These are phyloP conservation scores for Encephalitozoon hellem DNA, from an alignment of 371 early-diverging fungal genomes.

Conservation along the genomic window DNA sequence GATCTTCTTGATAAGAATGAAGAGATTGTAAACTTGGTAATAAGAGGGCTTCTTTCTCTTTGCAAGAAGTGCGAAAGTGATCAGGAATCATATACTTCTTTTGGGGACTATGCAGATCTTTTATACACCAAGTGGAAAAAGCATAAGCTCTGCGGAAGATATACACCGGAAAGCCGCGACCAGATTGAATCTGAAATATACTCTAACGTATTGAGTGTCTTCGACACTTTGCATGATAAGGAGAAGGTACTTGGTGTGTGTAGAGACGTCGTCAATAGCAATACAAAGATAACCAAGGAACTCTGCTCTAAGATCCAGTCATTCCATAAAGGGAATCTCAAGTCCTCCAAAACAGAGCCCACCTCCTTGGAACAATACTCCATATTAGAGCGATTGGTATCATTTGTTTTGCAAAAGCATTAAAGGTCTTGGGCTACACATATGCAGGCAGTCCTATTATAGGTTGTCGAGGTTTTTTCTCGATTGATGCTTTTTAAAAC, in stretches of 20 bases:
- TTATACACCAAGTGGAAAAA: slow-evolving; percentile 36
- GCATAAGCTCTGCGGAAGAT: slow-evolving; percentile 8
- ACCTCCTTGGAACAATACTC: neutral
- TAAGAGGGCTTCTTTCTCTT: slow-evolving; percentile 19
- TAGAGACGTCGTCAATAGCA: slow-evolving; percentile 16
- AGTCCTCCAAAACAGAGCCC: neutral
- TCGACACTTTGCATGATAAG: slow-evolving; percentile 6
- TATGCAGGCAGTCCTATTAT: neutral
- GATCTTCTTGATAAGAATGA: slow-evolving; percentile 14
- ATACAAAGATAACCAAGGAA: slow-evolving; percentile 19
- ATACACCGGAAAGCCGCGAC: neutral
- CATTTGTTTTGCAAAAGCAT: slow-evolving; percentile 5
- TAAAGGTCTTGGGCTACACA: neutral
- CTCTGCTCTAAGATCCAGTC: slow-evolving; percentile 13
- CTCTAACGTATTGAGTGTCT: slow-evolving; percentile 29
- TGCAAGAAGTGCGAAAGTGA: slow-evolving; percentile 16
- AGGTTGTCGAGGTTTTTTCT: neutral
- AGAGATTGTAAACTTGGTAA: slow-evolving; percentile 14
- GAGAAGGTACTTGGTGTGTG: slow-evolving; percentile 14
- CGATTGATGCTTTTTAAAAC: too few relatives aligned
- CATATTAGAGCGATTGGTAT: neutral
- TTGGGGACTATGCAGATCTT: slow-evolving; percentile 20
- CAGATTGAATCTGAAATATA: slow-evolving; percentile 19
- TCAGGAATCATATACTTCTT: neutral
- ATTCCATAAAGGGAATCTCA: neutral